Evolutionary conservation across 768 basidiomycete genomes (phyloP).

Genomic region (Suillus alpinus): DNA sequence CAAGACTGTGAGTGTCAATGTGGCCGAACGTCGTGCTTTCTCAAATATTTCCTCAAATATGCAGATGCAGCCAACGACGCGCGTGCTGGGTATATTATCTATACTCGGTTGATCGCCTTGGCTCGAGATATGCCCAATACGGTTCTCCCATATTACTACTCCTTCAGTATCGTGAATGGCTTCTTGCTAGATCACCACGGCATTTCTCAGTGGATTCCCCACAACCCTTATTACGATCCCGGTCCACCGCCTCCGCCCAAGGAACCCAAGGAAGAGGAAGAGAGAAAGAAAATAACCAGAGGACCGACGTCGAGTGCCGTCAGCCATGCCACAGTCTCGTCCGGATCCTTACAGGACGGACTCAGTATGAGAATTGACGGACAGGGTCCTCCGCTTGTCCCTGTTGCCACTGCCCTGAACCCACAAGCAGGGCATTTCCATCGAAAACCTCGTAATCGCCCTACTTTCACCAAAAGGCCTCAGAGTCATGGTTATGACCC

Average conservation of each 20-base stretch:
- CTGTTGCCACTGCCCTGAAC: background rate
- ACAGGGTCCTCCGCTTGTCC: background rate
- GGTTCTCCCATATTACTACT: slow-evolving; percentile 44
- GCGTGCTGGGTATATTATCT: slow-evolving; percentile 58
- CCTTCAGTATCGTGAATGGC: slow-evolving; percentile 54
- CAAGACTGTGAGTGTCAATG: slow-evolving; percentile 52
- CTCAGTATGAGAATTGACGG: background rate
- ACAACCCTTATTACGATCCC: slow-evolving; percentile 70
- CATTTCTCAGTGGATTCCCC: slow-evolving; percentile 44
- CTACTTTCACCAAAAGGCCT: background rate
- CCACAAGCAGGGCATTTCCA: background rate
- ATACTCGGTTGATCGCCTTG: slow-evolving; percentile 45
- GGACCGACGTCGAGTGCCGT: background rate
- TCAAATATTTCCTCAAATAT: slow-evolving; percentile 1
- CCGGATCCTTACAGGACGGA: background rate
- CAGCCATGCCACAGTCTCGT: background rate
- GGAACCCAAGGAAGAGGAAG: slow-evolving; percentile 33
- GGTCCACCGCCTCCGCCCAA: slow-evolving; percentile 61
- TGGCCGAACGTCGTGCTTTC: background rate
- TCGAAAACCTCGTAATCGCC: background rate
- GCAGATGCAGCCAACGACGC: slow-evolving; percentile 74
- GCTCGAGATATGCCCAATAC: slow-evolving; percentile 33
- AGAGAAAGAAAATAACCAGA: slow-evolving; percentile 1
- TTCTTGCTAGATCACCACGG: slow-evolving; percentile 38
- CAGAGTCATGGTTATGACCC: background rate